Conservation (phyloP, 2,329 filamentous ascomycete genomes). For the Zymoseptoria brevis region DNA sequence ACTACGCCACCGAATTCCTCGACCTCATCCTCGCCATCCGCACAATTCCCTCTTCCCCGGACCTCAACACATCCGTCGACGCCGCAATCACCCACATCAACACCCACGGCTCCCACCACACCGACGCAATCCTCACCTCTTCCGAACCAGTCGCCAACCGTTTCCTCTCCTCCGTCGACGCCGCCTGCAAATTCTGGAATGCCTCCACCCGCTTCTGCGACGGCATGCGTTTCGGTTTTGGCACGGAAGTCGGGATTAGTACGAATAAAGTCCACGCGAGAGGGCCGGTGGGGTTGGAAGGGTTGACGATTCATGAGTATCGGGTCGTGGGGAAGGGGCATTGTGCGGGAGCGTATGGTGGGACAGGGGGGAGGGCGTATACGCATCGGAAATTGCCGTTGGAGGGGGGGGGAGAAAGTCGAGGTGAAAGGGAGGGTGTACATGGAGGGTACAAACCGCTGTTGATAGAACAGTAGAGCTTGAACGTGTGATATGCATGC, state of each 20-base stretch:
- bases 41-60: constrained; percentile 47
- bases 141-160: constrained; percentile 59
- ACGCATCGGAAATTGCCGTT: constrained; percentile 47
- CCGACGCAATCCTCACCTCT: constrained; percentile 78
- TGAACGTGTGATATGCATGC: too few species aligned
- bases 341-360: constrained; percentile 64
- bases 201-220: constrained; percentile 90
- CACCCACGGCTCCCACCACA: constrained; percentile 84
- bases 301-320: constrained; percentile 96
- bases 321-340: constrained; percentile 78
- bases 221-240: constrained; percentile 94
- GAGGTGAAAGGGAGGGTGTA: too few species aligned
- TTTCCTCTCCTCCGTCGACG: constrained; percentile 82
- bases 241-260: constrained; percentile 95
- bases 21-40: constrained; percentile 78
- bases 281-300: constrained; percentile 88
- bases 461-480: too few species aligned
- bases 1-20: constrained; percentile 86
- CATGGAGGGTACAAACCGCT: too few species aligned
- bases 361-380: constrained; percentile 44
- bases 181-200: constrained; percentile 94
- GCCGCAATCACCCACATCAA: constrained; percentile 86
- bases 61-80: constrained; percentile 40
- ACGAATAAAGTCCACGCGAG: constrained; percentile 97
- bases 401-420: not conserved